Conservation (phyloP, 2,329 filamentous ascomycete genomes). For the Phialocephala sp. region DNA sequence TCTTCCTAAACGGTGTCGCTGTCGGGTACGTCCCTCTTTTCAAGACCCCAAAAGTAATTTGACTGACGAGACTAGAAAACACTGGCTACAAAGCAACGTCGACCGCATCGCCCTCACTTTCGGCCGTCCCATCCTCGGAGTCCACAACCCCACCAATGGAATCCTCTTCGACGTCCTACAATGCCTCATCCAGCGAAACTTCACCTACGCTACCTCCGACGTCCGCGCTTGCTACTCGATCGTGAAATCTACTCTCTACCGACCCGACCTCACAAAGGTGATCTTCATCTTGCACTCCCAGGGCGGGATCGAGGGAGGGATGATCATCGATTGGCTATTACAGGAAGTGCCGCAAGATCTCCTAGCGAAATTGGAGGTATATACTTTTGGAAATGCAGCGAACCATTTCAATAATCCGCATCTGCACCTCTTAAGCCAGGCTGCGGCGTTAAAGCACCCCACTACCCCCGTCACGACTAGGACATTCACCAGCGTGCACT, state of each 20-base stretch:
- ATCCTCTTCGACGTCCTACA: conserved; percentile 79
- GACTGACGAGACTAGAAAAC: conserved; percentile 49
- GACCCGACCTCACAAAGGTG: conserved; percentile 68
- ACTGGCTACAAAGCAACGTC: conserved; percentile 74
- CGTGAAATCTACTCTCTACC: conserved; percentile 67
- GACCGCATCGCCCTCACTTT: conserved; percentile 76
- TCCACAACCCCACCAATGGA: conserved; percentile 76
- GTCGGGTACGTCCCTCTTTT: conserved; percentile 55
- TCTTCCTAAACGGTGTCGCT: conserved; percentile 79
- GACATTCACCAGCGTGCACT: conserved; percentile 28
- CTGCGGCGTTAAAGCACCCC: conserved; percentile 45
- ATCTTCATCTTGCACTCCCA: conserved; percentile 79
- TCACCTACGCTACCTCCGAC: conserved; percentile 73
- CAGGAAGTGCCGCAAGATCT: conserved; percentile 71
- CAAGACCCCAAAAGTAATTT: conserved; percentile 9
- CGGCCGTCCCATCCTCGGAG: conserved; percentile 70
- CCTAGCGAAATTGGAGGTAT: conserved; percentile 73
- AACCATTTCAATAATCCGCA: conserved; percentile 84
- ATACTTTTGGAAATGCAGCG: conserved; percentile 78
- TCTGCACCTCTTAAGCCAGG: conserved; percentile 54
- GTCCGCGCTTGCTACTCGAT: conserved; percentile 65
- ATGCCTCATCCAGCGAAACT: conserved; percentile 77
- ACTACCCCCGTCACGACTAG: conserved; percentile 47
- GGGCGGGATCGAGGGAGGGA: conserved; percentile 74
- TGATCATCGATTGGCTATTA: conserved; percentile 78